Conservation (phyloP, 192 early-diverging fungal genomes). For the Podila clonocystis region DNA sequence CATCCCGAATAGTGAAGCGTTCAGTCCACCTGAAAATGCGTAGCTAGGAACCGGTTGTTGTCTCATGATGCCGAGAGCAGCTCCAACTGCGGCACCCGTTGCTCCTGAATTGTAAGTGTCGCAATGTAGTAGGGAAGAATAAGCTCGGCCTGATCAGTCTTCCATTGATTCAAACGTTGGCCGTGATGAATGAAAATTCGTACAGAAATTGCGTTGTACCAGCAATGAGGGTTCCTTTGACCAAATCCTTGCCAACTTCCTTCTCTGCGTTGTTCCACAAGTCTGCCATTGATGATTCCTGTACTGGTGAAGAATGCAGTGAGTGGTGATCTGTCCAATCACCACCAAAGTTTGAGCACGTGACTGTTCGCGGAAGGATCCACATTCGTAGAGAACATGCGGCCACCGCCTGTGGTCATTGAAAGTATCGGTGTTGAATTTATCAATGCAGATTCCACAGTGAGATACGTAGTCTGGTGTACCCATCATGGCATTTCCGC, state of each 20-base stretch:
- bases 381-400: too few species aligned
- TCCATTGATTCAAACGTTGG: not conserved
- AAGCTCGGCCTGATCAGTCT: not conserved
- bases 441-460: too few species aligned
- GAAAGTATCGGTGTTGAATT: too few species aligned
- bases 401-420: too few species aligned
- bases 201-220: conserved; percentile 11
- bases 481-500: too few species aligned
- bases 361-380: too few species aligned
- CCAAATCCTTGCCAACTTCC: conserved; percentile 37
- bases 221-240: conserved; percentile 31
- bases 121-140: not conserved
- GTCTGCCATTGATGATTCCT: not conserved
- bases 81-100: conserved; percentile 55
- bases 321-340: too few species aligned
- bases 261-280: conserved; percentile 17
- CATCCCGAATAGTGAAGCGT: conserved; percentile 58
- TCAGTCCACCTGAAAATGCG: conserved; percentile 57
- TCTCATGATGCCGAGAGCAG: conserved; percentile 52
- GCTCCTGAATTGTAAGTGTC: conserved; percentile 19
- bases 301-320: too few species aligned
- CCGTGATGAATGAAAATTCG: not conserved
- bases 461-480: too few species aligned
- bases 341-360: too few species aligned
- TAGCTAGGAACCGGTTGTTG: conserved; percentile 56